phyloP scores from a whole-genome alignment of 441 rosid species.

The Croton setiger region DNA sequence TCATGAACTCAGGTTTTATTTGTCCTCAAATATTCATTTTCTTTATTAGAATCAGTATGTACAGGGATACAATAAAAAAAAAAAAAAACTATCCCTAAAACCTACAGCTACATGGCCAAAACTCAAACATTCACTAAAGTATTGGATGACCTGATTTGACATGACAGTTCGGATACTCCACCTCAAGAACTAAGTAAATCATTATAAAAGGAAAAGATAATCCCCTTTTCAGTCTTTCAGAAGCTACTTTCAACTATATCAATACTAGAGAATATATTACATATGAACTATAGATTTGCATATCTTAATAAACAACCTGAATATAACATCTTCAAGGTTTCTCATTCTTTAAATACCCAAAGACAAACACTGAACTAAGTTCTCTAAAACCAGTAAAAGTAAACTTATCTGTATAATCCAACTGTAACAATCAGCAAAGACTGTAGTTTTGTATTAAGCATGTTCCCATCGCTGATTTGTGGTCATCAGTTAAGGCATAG shows the following conservation, averaged over 20 bases:
- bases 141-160: slow-evolving; percentile 3
- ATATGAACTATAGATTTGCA: neutral
- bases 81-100: no score
- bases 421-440: neutral
- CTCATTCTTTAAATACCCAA: slow-evolving; percentile 3
- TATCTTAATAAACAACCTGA: neutral
- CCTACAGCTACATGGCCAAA: neutral
- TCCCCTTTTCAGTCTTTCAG: neutral
- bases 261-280: neutral
- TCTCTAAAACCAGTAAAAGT: neutral
- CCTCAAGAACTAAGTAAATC: neutral
- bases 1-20: no score
- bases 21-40: no score
- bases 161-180: neutral
- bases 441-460: neutral
- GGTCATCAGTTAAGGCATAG: neutral
- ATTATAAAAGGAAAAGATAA: neutral
- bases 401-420: neutral
- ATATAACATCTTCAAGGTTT: neutral
- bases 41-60: no score
- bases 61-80: no score
- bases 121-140: neutral
- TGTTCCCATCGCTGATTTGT: neutral
- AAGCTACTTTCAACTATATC: neutral
- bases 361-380: neutral